A percentile compares a stretch with the other conserved stretches of the same genome.
Conservation (phyloP, 257 asterid genomes). For the Salvia hispanica region DNA sequence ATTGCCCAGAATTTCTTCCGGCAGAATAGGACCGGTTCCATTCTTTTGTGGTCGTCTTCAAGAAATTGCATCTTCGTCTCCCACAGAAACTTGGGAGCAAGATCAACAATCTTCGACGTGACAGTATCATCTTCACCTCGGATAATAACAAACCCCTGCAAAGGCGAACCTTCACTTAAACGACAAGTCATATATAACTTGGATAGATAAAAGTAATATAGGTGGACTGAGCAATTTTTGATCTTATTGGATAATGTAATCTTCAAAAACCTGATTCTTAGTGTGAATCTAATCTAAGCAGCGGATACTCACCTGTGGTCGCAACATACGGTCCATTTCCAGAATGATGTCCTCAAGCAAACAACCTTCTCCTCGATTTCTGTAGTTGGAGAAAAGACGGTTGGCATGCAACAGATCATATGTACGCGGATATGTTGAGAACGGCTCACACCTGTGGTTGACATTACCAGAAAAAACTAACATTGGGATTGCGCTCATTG, state of each 20-base stretch:
- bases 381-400: slow-evolving; percentile 63
- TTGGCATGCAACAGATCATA: slow-evolving; percentile 72
- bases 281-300: neutral
- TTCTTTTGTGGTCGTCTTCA: slow-evolving; percentile 60
- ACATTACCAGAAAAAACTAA: slow-evolving; percentile 5
- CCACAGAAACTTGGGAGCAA: slow-evolving; percentile 84
- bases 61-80: slow-evolving; percentile 61
- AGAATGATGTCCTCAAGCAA: slow-evolving; percentile 78
- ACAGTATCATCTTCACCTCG: slow-evolving; percentile 71
- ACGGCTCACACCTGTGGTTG: slow-evolving; percentile 77
- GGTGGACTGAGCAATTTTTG: neutral
- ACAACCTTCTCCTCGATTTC: slow-evolving; percentile 65
- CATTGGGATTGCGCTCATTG: slow-evolving; percentile 13
- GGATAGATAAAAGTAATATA: neutral
- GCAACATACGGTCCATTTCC: slow-evolving; percentile 85
- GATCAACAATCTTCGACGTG: slow-evolving; percentile 52
- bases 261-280: neutral
- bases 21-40: slow-evolving; percentile 70
- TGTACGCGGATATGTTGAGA: slow-evolving; percentile 91
- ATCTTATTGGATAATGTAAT: neutral
- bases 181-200: neutral
- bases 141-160: slow-evolving; percentile 71
- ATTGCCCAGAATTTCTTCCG: slow-evolving; percentile 86
- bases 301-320: slow-evolving; percentile 66
- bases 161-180: neutral